Conservation (phyloP, 805 yeast species). For the Debaryomyces tyrocola region DNA sequence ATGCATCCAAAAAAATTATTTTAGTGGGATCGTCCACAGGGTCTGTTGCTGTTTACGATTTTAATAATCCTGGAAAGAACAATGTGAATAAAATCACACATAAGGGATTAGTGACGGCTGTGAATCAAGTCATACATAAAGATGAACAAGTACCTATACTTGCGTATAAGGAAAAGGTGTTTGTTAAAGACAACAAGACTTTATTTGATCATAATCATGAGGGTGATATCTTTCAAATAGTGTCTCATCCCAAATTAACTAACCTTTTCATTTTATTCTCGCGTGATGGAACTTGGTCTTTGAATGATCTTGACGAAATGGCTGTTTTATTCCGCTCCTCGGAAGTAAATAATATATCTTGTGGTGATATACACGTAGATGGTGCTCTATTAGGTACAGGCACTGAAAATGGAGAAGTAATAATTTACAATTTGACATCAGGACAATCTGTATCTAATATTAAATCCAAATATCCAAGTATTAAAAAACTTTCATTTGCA, state of each 20-base stretch:
- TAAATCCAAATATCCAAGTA: conserved; percentile 16
- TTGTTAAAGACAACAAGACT: conserved; percentile 9
- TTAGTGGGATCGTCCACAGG: conserved; percentile 15
- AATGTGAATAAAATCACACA: conserved; percentile 10
- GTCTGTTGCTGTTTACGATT: conserved; percentile 7
- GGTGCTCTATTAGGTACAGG: conserved; percentile 48
- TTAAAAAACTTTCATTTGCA: conserved; percentile 49
- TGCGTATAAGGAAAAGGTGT: conserved; percentile 18
- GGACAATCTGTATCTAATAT: conserved; percentile 27
- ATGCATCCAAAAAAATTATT: conserved; percentile 2
- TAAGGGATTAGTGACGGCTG: conserved; percentile 14
- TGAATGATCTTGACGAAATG: conserved; percentile 9
- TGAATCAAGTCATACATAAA: conserved; percentile 10
- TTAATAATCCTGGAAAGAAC: conserved; percentile 9
- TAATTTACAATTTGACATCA: conserved; percentile 40
- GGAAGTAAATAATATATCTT: conserved; percentile 11
- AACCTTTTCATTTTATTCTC: conserved; percentile 28
- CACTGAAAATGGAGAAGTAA: conserved; percentile 26
- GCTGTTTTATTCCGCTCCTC: conserved; percentile 9
- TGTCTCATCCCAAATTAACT: conserved; percentile 33
- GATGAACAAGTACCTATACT: conserved; percentile 16
- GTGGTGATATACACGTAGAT: conserved; percentile 46
- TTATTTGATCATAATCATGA: conserved; percentile 4
- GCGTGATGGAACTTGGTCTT: conserved; percentile 16
- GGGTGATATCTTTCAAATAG: conserved; percentile 17